phyloP scores from a whole-genome alignment of 192 early-diverging fungal genomes.

The Lunasporangiospora selenospora region DNA sequence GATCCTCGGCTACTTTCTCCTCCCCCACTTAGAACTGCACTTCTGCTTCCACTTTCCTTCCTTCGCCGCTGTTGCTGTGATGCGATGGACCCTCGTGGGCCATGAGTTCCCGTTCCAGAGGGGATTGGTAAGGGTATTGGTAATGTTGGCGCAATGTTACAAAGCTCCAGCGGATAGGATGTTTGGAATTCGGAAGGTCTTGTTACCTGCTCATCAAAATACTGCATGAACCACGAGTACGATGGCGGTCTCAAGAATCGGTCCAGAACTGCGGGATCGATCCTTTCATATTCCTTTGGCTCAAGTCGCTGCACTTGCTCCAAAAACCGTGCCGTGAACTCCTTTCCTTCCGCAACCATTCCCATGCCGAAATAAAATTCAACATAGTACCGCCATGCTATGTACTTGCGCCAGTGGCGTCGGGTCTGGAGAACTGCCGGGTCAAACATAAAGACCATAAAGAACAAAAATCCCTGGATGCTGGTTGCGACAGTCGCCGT shows the following conservation, averaged over 20 bases:
- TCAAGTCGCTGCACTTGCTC: conserved; percentile 11
- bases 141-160: too few species aligned
- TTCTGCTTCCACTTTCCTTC: too few species aligned
- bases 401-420: conserved; percentile 28
- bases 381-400: conserved; percentile 39
- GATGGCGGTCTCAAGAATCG: conserved; percentile 18
- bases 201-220: conserved; percentile 11
- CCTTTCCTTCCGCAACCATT: conserved; percentile 28
- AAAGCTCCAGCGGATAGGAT: conserved; percentile 13
- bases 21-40: too few species aligned
- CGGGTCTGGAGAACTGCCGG: conserved; percentile 35
- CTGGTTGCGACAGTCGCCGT: conserved; percentile 19
- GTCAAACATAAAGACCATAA: conserved; percentile 40
- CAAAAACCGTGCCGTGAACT: conserved; percentile 25
- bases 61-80: too few species aligned
- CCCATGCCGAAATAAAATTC: conserved; percentile 44
- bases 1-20: too few species aligned
- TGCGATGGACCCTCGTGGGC: too few species aligned
- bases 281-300: conserved; percentile 1
- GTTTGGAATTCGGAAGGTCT: conserved; percentile 39
- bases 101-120: too few species aligned
- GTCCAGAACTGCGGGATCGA: conserved; percentile 4
- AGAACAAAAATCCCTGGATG: conserved; percentile 41
- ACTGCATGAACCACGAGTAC: conserved; percentile 38
- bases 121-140: too few species aligned